These are phyloP conservation scores for Annulohypoxylon truncatum DNA, from an alignment of 2,329 filamentous ascomycete species.

Conservation along the genomic window DNA sequence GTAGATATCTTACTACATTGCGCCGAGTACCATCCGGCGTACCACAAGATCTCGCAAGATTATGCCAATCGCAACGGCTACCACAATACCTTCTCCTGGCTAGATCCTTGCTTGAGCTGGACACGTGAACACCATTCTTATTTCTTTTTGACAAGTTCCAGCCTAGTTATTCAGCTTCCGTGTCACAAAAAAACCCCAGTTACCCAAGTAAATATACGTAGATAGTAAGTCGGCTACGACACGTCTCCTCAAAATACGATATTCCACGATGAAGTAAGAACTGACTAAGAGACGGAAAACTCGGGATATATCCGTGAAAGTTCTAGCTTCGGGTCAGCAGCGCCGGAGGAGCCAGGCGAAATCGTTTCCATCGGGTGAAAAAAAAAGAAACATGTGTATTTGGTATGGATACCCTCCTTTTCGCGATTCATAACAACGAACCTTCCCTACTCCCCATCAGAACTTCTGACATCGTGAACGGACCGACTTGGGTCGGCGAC, in stretches of 20 bases:
- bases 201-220: neutral
- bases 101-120: neutral
- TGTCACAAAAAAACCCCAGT: conserved; percentile 1
- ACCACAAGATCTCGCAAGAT: conserved; percentile 7
- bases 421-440: neutral
- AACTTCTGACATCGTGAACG: neutral
- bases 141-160: neutral
- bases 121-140: neutral
- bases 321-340: neutral
- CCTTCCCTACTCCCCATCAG: neutral
- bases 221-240: neutral
- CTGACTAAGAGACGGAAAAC: neutral
- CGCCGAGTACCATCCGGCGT: conserved; percentile 1
- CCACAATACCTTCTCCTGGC: neutral
- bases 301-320: neutral
- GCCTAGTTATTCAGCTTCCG: neutral
- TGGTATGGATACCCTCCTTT: neutral
- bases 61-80: neutral
- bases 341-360: neutral
- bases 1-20: neutral
- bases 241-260: neutral
- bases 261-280: neutral
- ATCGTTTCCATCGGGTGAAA: neutral
- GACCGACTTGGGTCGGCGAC: neutral
- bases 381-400: neutral